Percentiles rank a stretch among this genome's conserved stretches.
These are phyloP conservation scores for Physcomitrellopsis africana DNA, from an alignment of 225 moss, liverwort and hornwort species.

Conservation along the genomic window DNA sequence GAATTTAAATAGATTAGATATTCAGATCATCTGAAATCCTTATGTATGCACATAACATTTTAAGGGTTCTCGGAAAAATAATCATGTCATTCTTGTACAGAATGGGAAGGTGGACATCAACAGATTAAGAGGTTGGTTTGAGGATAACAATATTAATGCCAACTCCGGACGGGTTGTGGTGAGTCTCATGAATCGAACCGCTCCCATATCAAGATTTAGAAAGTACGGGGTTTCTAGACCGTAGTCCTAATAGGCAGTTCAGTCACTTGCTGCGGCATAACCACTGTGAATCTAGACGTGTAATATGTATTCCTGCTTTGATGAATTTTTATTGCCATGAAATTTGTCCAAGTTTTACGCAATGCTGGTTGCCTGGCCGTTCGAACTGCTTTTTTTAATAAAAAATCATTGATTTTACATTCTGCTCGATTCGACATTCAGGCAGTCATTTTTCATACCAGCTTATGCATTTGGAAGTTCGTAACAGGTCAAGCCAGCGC, in stretches of 20 bases:
- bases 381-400: neutral
- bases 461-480: slow-evolving; percentile 18
- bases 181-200: slow-evolving; percentile 31
- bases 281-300: neutral
- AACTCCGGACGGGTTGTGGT: slow-evolving; percentile 83
- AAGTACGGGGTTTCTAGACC: slow-evolving; percentile 20
- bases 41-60: slow-evolving; percentile 8
- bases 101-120: slow-evolving; percentile 39
- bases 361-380: neutral
- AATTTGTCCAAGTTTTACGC: neutral
- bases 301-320: slow-evolving; percentile 6
- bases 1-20: slow-evolving; percentile 14
- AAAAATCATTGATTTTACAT: slow-evolving; percentile 7
- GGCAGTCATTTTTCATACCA: neutral
- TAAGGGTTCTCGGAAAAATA: neutral
- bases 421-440: slow-evolving; percentile 12
- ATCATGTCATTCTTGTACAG: slow-evolving; percentile 32
- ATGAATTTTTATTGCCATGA: slow-evolving; percentile 1
- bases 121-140: slow-evolving; percentile 74
- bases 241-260: neutral
- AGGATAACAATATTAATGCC: slow-evolving; percentile 54
- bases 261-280: neutral
- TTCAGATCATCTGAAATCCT: slow-evolving; percentile 2
- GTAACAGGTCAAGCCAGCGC: slow-evolving; percentile 89
- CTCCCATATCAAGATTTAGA: neutral